Conservation (phyloP, 1,139 yeast genomes). For the Pichia sp. region DNA sequence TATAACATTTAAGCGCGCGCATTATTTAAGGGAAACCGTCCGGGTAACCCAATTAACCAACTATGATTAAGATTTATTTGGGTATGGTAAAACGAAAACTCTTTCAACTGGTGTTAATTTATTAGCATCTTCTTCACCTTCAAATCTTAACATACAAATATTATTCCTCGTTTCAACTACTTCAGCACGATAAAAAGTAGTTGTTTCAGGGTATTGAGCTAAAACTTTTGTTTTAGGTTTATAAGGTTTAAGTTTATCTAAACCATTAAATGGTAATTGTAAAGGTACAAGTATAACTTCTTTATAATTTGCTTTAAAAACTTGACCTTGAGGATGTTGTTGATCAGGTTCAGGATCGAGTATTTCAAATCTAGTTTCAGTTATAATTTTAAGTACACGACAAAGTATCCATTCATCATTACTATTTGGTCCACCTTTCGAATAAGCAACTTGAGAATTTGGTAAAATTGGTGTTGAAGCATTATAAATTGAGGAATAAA, state of each 20-base stretch:
- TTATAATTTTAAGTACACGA: slow-evolving; percentile 68
- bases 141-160: slow-evolving; percentile 72
- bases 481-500: slow-evolving; percentile 33
- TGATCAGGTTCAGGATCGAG: slow-evolving; percentile 98
- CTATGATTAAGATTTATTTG: too few relatives aligned
- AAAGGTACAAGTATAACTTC: slow-evolving; percentile 75
- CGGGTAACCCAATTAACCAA: too few relatives aligned
- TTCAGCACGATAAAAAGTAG: slow-evolving; percentile 92
- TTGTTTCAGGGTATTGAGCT: slow-evolving; percentile 96
- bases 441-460: slow-evolving; percentile 86
- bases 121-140: slow-evolving; percentile 95
- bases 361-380: slow-evolving; percentile 67
- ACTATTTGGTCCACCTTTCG: slow-evolving; percentile 46
- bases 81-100: slow-evolving; percentile 71
- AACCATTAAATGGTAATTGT: slow-evolving; percentile 17
- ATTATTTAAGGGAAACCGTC: too few relatives aligned
- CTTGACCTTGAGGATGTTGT: slow-evolving; percentile 79
- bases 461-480: slow-evolving; percentile 54
- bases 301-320: slow-evolving; percentile 73
- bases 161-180: slow-evolving; percentile 81
- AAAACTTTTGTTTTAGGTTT: slow-evolving; percentile 76
- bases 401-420: slow-evolving; percentile 92
- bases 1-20: too few relatives aligned
- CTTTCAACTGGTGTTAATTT: slow-evolving; percentile 93
- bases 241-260: slow-evolving; percentile 42